Percentiles rank a stretch among this genome's conserved stretches.
phyloP scores from a whole-genome alignment of 768 basidiomycete species.

The Chalciporus pseudorubinellus region DNA sequence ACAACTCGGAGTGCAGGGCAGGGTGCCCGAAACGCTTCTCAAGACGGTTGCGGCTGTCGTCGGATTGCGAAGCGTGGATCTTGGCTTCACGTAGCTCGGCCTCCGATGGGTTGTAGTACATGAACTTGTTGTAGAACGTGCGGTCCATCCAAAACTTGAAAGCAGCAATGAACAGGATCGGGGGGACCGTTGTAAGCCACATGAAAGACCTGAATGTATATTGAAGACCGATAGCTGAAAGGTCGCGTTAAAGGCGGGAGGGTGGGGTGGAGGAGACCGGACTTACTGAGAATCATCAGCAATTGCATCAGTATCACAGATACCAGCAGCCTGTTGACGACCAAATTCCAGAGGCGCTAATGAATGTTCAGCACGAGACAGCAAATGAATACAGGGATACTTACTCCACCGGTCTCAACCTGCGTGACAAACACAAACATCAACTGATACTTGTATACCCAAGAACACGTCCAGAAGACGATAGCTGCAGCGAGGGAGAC shows the following conservation, averaged over 20 bases:
- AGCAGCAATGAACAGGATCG: slow-evolving; percentile 68
- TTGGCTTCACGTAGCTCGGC: slow-evolving; percentile 71
- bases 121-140: slow-evolving; percentile 65
- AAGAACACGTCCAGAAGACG: slow-evolving; percentile 85
- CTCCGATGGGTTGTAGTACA: slow-evolving; percentile 81
- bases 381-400: slow-evolving; percentile 28
- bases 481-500: slow-evolving; percentile 79
- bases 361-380: slow-evolving; percentile 1
- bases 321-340: slow-evolving; percentile 82
- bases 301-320: slow-evolving; percentile 84
- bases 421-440: slow-evolving; percentile 91
- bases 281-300: slow-evolving; percentile 83
- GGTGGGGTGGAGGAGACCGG: not conserved
- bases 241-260: not conserved
- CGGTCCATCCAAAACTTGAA: slow-evolving; percentile 87
- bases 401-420: slow-evolving; percentile 90
- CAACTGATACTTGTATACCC: slow-evolving; percentile 94
- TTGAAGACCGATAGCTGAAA: slow-evolving; percentile 80
- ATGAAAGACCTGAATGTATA: slow-evolving; percentile 68
- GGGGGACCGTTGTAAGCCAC: slow-evolving; percentile 85
- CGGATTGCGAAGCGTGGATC: slow-evolving; percentile 75
- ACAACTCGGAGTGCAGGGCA: slow-evolving; percentile 79
- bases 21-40: slow-evolving; percentile 96
- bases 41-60: slow-evolving; percentile 69
- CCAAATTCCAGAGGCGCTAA: slow-evolving; percentile 91